These are phyloP conservation scores for Lagerstroemia speciosa DNA, from an alignment of 345 rosid species.

Conservation along the genomic window DNA sequence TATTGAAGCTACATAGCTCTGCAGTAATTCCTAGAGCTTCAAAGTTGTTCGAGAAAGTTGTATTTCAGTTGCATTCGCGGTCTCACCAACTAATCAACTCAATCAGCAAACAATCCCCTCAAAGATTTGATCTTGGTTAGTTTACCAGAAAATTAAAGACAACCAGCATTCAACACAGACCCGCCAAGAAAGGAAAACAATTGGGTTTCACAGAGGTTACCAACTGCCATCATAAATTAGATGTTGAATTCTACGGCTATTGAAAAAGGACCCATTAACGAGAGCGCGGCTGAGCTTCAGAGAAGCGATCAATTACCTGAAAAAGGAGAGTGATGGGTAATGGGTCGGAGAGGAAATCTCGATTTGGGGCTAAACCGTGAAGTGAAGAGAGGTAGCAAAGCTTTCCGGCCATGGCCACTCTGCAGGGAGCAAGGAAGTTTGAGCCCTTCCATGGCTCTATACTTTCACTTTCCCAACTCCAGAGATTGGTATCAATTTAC, in stretches of 20 bases:
- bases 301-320: constrained; percentile 18
- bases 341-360: constrained; percentile 8
- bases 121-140: neutral
- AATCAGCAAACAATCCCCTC: neutral
- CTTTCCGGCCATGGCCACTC: constrained; percentile 25
- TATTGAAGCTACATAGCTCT: neutral
- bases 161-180: neutral
- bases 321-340: constrained; percentile 9
- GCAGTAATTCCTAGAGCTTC: neutral
- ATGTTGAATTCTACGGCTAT: neutral
- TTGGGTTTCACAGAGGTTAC: neutral
- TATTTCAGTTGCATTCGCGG: too few relatives aligned
- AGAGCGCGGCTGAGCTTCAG: neutral
- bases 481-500: neutral
- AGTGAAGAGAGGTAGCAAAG: constrained; percentile 20
- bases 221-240: neutral
- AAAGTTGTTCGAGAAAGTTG: too few relatives aligned
- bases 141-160: neutral
- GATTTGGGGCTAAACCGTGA: constrained; percentile 19
- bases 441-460: constrained; percentile 35
- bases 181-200: neutral
- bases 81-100: neutral
- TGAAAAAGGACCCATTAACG: neutral
- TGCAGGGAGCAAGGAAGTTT: constrained; percentile 25
- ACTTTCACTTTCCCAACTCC: neutral